A percentile compares a stretch with the other conserved stretches of the same genome.
These are phyloP conservation scores for Calocybe gangraenosa DNA, from an alignment of 768 basidiomycete genomes.

Conservation along the genomic window DNA sequence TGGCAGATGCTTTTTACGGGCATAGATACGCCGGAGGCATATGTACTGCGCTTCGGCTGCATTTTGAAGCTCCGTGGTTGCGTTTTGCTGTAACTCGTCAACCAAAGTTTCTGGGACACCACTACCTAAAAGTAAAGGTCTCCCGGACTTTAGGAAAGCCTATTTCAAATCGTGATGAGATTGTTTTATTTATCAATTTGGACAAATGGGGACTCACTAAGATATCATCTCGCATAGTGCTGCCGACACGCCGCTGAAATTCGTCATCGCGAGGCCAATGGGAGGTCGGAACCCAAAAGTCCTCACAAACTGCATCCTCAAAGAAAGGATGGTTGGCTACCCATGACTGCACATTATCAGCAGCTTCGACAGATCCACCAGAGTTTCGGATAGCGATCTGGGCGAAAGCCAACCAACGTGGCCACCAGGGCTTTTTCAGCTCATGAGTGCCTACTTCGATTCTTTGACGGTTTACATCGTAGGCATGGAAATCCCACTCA, in stretches of 20 bases:
- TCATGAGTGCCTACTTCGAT: constrained; percentile 39
- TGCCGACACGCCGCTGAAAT: constrained; percentile 32
- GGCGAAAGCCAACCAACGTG: constrained; percentile 59
- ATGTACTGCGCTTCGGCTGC: constrained; percentile 45
- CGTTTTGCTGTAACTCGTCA: constrained; percentile 47
- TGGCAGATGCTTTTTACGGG: constrained; percentile 36
- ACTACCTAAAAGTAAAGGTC: constrained; percentile 63
- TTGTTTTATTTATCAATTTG: neutral
- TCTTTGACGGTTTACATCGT: constrained; percentile 45
- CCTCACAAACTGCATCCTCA: constrained; percentile 52
- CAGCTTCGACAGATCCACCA: constrained; percentile 64
- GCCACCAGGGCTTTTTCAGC: constrained; percentile 51
- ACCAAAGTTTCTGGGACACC: constrained; percentile 54
- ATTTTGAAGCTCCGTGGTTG: constrained; percentile 47
- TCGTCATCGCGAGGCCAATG: constrained; percentile 46
- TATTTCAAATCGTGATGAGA: constrained; percentile 22
- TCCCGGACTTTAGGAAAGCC: constrained; percentile 62
- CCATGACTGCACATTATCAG: constrained; percentile 53
- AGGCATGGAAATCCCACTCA: constrained; percentile 69
- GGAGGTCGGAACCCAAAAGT: constrained; percentile 62
- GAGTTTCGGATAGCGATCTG: constrained; percentile 46
- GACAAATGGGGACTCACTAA: constrained; percentile 29
- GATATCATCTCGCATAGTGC: constrained; percentile 55
- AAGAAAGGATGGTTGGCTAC: constrained; percentile 48
- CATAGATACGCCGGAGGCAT: constrained; percentile 58